A percentile compares a stretch with the other conserved stretches of the same genome.
phyloP scores from a whole-genome alignment of 2,329 filamentous ascomycete species.

The Clonostachys chloroleuca region DNA sequence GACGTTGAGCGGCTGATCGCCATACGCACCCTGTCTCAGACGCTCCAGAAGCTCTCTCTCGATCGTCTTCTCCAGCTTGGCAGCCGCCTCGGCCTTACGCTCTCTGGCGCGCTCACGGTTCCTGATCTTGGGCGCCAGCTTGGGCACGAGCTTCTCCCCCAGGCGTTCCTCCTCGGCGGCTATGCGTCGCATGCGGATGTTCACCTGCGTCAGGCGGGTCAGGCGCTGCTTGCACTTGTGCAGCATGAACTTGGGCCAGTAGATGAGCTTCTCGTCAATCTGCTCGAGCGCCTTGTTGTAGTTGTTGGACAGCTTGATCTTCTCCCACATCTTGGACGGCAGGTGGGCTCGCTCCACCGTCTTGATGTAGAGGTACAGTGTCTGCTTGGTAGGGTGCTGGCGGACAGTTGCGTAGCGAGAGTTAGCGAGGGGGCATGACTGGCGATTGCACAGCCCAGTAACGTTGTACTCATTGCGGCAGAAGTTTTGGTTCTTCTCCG shows the following conservation, averaged over 20 bases:
- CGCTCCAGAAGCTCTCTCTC: slow-evolving; percentile 92
- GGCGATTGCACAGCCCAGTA: slow-evolving; percentile 76
- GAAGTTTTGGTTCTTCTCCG: slow-evolving; percentile 84
- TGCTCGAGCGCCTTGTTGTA: slow-evolving; percentile 86
- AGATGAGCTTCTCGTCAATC: slow-evolving; percentile 80
- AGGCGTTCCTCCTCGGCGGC: slow-evolving; percentile 86
- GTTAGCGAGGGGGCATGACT: slow-evolving; percentile 88
- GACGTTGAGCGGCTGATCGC: slow-evolving; percentile 90
- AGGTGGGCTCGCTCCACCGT: slow-evolving; percentile 84
- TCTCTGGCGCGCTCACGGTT: slow-evolving; percentile 72
- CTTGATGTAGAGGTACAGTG: slow-evolving; percentile 95
- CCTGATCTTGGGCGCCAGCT: slow-evolving; percentile 85
- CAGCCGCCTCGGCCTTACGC: slow-evolving; percentile 73
- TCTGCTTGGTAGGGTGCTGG: slow-evolving; percentile 73
- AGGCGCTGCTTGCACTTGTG: slow-evolving; percentile 97
- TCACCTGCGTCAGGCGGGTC: slow-evolving; percentile 87
- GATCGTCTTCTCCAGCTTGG: slow-evolving; percentile 93
- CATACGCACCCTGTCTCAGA: slow-evolving; percentile 87
- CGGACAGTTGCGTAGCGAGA: slow-evolving; percentile 90
- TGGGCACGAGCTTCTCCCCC: slow-evolving; percentile 83
- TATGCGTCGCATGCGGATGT: slow-evolving; percentile 73
- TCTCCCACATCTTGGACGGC: slow-evolving; percentile 91
- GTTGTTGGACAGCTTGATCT: slow-evolving; percentile 83
- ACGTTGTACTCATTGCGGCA: slow-evolving; percentile 95
- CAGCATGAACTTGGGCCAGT: slow-evolving; percentile 90